Conservation (phyloP, 2,329 filamentous ascomycete genomes). For the Colletotrichum limetticola region DNA sequence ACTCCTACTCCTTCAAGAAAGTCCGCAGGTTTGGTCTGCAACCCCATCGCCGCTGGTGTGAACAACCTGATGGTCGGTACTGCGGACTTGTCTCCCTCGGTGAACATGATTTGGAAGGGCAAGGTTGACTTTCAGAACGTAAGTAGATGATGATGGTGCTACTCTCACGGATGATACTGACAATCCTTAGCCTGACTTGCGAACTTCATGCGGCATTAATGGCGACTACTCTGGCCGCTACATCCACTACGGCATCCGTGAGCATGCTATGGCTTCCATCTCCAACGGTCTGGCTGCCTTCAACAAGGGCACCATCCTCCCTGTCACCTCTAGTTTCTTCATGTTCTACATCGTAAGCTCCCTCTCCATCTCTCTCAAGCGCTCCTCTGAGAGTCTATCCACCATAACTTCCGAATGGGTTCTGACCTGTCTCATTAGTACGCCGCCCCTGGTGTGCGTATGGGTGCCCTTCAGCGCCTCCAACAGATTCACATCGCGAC, state of each 20-base stretch:
- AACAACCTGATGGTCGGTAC: conserved; percentile 64
- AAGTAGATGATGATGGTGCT: not conserved
- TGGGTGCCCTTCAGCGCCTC: conserved; percentile 67
- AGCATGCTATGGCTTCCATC: conserved; percentile 70
- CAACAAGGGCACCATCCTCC: conserved; percentile 63
- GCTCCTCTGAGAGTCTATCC: not conserved
- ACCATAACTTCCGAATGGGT: not conserved
- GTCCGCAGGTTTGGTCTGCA: conserved; percentile 58
- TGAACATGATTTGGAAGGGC: conserved; percentile 66
- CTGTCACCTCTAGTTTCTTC: conserved; percentile 69
- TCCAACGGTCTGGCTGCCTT: conserved; percentile 70
- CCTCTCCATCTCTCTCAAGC: conserved; percentile 8
- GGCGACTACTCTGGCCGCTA: conserved; percentile 66
- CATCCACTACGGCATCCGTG: conserved; percentile 69
- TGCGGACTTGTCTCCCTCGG: conserved; percentile 62
- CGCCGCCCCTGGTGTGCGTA: conserved; percentile 67
- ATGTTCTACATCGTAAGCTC: conserved; percentile 66
- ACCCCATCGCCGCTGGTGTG: conserved; percentile 60
- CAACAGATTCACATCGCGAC: conserved; percentile 70
- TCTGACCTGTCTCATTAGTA: conserved; percentile 43
- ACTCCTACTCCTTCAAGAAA: conserved; percentile 60
- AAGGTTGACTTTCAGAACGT: conserved; percentile 60
- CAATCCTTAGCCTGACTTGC: conserved; percentile 42
- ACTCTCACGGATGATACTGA: not conserved
- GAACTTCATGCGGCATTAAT: conserved; percentile 59